Conservation (phyloP, 2,329 filamentous ascomycete genomes). For the Calonectria montana region DNA sequence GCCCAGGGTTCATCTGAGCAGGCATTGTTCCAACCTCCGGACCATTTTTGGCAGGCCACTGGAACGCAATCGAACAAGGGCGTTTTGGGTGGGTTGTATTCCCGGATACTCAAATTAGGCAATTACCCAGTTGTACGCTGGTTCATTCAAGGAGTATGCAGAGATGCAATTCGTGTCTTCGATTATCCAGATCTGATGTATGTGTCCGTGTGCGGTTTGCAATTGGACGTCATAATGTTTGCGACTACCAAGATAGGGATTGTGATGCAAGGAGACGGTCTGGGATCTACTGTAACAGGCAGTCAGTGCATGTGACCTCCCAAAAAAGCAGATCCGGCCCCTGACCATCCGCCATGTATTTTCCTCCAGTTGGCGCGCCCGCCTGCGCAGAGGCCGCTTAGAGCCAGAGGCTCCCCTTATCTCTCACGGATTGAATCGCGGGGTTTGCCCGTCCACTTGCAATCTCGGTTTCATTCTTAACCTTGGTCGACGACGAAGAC, state of each 20-base stretch:
- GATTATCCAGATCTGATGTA: not conserved
- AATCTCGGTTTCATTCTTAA: slow-evolving; percentile 14
- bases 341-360: not conserved
- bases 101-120: not conserved
- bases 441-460: slow-evolving; percentile 5
- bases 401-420: not conserved
- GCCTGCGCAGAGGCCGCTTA: not conserved
- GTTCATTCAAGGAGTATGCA: not conserved
- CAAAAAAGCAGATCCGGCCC: not conserved
- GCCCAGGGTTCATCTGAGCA: slow-evolving; percentile 10
- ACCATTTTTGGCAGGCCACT: slow-evolving; percentile 17
- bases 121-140: not conserved
- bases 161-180: not conserved
- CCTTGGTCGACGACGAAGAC: not conserved
- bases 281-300: not conserved
- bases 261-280: slow-evolving; percentile 11
- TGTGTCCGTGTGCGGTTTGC: not conserved
- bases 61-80: slow-evolving; percentile 16
- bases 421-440: not conserved
- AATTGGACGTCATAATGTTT: not conserved
- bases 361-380: slow-evolving; percentile 7
- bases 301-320: not conserved
- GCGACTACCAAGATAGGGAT: not conserved
- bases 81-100: slow-evolving; percentile 1
- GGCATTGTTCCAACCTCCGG: slow-evolving; percentile 22